These are phyloP conservation scores for Leavenworthia alabamica DNA, from an alignment of 345 rosid species.

Conservation along the genomic window DNA sequence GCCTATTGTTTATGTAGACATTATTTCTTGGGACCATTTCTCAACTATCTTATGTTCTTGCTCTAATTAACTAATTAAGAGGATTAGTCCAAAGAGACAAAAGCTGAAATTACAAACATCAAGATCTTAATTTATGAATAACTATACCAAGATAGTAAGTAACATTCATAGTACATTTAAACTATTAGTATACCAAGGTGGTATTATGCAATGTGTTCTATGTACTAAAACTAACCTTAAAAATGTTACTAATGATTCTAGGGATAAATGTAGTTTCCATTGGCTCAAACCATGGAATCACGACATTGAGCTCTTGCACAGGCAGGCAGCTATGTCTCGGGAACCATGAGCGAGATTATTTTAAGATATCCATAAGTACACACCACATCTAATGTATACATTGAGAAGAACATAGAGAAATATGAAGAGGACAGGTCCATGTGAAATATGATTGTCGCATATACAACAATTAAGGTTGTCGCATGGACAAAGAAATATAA, in stretches of 20 bases:
- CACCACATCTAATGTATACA: constrained; percentile 24
- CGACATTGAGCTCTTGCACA: constrained; percentile 46
- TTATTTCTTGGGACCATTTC: constrained; percentile 35
- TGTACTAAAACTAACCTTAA: constrained; percentile 28
- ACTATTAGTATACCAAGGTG: constrained; percentile 28
- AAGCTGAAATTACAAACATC: constrained; percentile 33
- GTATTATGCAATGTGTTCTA: constrained; percentile 19
- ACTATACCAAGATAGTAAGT: constrained; percentile 23
- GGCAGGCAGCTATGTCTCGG: constrained; percentile 30
- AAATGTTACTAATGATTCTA: constrained; percentile 34
- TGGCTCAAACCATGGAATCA: constrained; percentile 49
- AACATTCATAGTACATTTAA: constrained; percentile 22
- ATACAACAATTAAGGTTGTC: background rate
- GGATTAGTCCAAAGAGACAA: too few relatives aligned
- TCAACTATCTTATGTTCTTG: constrained; percentile 32
- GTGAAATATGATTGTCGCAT: constrained; percentile 32
- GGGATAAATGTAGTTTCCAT: constrained; percentile 36
- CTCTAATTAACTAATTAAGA: constrained; percentile 15
- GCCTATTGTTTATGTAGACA: constrained; percentile 28
- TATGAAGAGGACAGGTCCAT: constrained; percentile 40
- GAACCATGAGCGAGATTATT: constrained; percentile 33
- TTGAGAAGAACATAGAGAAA: too few relatives aligned
- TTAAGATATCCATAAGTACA: constrained; percentile 27
- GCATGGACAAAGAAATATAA: background rate
- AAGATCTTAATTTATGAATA: constrained; percentile 29